These are phyloP conservation scores for Paspalum notatum DNA, from an alignment of 176 grass and related monocot genomes.

Conservation along the genomic window DNA sequence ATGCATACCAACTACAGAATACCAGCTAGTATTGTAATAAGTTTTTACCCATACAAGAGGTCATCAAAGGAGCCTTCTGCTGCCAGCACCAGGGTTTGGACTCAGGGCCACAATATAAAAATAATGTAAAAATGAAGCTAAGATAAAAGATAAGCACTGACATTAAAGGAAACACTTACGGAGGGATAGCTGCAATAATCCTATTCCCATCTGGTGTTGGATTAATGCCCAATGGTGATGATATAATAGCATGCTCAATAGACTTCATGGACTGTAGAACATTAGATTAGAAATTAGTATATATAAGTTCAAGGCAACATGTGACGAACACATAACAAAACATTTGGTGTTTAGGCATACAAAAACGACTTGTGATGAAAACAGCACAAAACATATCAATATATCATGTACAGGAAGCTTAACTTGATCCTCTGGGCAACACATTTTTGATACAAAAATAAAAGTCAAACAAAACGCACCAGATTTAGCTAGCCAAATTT, in stretches of 20 bases:
- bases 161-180: conserved; percentile 50
- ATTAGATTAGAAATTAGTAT: conserved; percentile 34
- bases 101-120: no score
- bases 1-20: neutral
- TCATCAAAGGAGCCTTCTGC: no score
- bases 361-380: neutral
- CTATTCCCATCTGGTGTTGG: conserved; percentile 77
- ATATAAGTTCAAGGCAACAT: conserved; percentile 6
- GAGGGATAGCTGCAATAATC: conserved; percentile 78
- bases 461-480: neutral
- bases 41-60: no score
- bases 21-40: neutral
- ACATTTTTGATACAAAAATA: conserved; percentile 21
- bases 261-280: conserved; percentile 73
- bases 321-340: conserved; percentile 7
- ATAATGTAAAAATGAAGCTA: neutral
- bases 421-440: neutral
- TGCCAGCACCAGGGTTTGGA: no score
- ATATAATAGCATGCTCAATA: conserved; percentile 75
- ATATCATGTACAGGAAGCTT: conserved; percentile 1
- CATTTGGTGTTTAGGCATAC: neutral
- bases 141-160: neutral
- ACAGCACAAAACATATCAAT: neutral
- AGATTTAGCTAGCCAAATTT: neutral
- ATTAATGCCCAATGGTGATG: conserved; percentile 94